Conservation (phyloP, 169 alveolate genomes). For the Eimeria mitis region DNA sequence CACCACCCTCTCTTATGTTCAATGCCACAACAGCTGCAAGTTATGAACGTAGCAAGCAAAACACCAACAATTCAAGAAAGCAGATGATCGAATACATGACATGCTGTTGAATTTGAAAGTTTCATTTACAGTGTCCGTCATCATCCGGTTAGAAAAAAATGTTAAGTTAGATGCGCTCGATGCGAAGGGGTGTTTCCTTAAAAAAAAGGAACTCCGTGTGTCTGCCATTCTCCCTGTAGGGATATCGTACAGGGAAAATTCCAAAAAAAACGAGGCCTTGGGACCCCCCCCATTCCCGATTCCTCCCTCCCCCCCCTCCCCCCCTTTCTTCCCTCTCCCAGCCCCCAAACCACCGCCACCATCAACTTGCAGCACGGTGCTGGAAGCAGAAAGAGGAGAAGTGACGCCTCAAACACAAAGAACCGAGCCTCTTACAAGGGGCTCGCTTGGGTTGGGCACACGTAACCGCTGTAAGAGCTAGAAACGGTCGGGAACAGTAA, state of each 20-base stretch:
- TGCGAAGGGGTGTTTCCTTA: neutral
- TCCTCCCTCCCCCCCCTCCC: neutral
- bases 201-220: neutral
- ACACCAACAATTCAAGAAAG: neutral
- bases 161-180: neutral
- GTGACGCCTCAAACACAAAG: neutral
- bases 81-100: neutral
- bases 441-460: neutral
- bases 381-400: neutral
- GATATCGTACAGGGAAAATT: neutral
- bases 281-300: neutral
- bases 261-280: conserved; percentile 27
- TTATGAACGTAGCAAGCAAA: neutral
- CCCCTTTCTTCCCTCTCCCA: no score
- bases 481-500: neutral
- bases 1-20: neutral
- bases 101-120: neutral
- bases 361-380: neutral
- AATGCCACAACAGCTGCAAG: neutral
- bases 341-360: no score
- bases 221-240: neutral
- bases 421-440: neutral
- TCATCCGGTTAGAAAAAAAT: neutral
- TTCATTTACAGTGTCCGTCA: neutral
- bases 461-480: neutral